Evolutionary conservation across 768 basidiomycete genomes (phyloP).

Genomic region (Mycena rebaudengoi): DNA sequence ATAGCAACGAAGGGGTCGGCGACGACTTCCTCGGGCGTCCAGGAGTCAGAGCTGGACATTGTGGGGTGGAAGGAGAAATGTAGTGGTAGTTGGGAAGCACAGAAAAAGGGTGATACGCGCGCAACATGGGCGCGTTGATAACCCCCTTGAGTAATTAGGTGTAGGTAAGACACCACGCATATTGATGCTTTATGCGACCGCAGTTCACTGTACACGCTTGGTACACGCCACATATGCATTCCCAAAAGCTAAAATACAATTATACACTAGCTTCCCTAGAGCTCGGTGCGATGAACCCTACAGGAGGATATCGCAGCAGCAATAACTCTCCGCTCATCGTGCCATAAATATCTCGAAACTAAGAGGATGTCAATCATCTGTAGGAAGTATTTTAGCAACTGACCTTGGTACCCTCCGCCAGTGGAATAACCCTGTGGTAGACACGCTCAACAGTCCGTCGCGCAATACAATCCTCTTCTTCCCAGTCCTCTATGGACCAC

Average conservation of each 20-base stretch:
- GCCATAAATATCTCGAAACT: slow-evolving; percentile 61
- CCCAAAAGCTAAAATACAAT: not conserved
- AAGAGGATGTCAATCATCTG: not conserved
- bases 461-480: slow-evolving; percentile 51
- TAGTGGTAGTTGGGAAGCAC: slow-evolving; percentile 7
- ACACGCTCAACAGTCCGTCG: slow-evolving; percentile 58
- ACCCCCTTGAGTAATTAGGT: too few species aligned
- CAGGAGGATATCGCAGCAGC: slow-evolving; percentile 53
- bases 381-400: slow-evolving; percentile 20
- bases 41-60: slow-evolving; percentile 18
- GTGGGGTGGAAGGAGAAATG: slow-evolving; percentile 4
- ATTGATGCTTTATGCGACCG: too few species aligned
- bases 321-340: slow-evolving; percentile 54
- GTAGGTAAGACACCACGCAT: not conserved
- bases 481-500: slow-evolving; percentile 50
- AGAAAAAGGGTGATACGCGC: not conserved
- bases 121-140: slow-evolving; percentile 14
- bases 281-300: slow-evolving; percentile 15
- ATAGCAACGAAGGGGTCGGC: slow-evolving; percentile 26
- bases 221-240: too few species aligned
- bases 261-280: slow-evolving; percentile 10
- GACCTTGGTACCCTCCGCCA: slow-evolving; percentile 60
- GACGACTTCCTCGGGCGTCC: slow-evolving; percentile 21
- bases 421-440: slow-evolving; percentile 56
- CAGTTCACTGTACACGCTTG: not conserved